phyloP scores from a whole-genome alignment of 2,329 filamentous ascomycete genomes.

The Fusarium sp. region DNA sequence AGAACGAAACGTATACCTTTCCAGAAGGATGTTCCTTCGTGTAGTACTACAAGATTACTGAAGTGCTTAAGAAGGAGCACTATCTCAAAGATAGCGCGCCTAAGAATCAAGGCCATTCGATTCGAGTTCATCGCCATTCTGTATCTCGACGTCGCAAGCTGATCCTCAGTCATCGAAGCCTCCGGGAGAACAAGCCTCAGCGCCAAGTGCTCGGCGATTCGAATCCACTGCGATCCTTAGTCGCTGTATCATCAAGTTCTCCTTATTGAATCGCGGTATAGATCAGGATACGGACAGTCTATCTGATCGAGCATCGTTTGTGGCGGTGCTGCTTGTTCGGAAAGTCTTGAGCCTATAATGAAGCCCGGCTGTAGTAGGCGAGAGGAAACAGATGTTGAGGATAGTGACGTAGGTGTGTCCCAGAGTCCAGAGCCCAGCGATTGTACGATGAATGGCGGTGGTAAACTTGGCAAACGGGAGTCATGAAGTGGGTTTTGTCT shows the following conservation, averaged over 20 bases:
- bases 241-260: not conserved
- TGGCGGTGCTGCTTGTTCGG: not conserved
- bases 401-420: not conserved
- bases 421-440: not conserved
- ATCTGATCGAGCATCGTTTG: not conserved
- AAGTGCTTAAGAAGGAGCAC: not conserved
- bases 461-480: no score
- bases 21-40: not conserved
- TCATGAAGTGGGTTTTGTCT: not conserved
- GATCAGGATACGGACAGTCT: not conserved
- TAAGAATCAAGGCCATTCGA: not conserved
- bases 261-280: not conserved
- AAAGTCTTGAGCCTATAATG: not conserved
- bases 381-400: not conserved
- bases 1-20: not conserved
- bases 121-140: no score
- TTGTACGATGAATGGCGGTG: no score
- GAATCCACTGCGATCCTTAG: not conserved
- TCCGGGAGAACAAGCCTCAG: not conserved
- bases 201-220: not conserved
- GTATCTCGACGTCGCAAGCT: not conserved
- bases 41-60: accelerated
- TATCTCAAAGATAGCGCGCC: no score
- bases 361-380: not conserved
- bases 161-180: not conserved